phyloP scores from a whole-genome alignment of 2,329 filamentous ascomycete species.

The Pseudogymnoascus sp. region DNA sequence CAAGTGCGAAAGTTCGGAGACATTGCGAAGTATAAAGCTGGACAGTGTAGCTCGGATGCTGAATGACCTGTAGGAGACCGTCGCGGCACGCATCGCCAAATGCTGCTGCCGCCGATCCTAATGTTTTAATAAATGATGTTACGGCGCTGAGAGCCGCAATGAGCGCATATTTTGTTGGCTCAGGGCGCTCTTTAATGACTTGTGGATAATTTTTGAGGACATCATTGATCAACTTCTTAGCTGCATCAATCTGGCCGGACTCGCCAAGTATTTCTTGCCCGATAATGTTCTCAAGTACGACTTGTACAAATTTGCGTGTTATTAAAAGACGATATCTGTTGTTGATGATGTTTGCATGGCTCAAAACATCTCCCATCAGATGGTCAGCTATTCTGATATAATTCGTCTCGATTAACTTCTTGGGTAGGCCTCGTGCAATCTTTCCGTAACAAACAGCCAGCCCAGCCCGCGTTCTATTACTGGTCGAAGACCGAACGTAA shows the following conservation, averaged over 20 bases:
- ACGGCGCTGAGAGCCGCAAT: slow-evolving; percentile 72
- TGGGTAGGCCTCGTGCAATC: slow-evolving; percentile 68
- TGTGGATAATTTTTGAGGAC: slow-evolving; percentile 93
- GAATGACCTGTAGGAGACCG: slow-evolving; percentile 77
- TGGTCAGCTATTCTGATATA: slow-evolving; percentile 77
- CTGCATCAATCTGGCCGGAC: slow-evolving; percentile 75
- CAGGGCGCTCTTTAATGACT: slow-evolving; percentile 73
- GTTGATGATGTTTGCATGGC: slow-evolving; percentile 63
- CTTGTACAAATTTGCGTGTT: slow-evolving; percentile 74
- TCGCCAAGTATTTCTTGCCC: slow-evolving; percentile 78
- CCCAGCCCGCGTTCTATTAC: slow-evolving; percentile 71
- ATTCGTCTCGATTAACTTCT: slow-evolving; percentile 72
- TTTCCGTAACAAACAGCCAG: slow-evolving; percentile 82
- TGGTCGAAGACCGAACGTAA: slow-evolving; percentile 69
- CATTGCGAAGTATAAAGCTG: slow-evolving; percentile 84
- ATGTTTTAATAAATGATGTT: slow-evolving; percentile 64
- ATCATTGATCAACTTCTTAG: slow-evolving; percentile 74
- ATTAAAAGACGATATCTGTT: slow-evolving; percentile 84
- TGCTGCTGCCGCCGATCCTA: slow-evolving; percentile 72
- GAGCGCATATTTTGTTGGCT: slow-evolving; percentile 80
- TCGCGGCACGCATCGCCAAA: slow-evolving; percentile 82
- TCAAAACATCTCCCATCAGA: slow-evolving; percentile 71
- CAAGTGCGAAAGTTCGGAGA: slow-evolving; percentile 76
- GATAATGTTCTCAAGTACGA: slow-evolving; percentile 75
- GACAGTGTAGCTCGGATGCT: slow-evolving; percentile 93